Conservation (phyloP, 805 yeast genomes). For the Barnettozyma botsteinii region DNA sequence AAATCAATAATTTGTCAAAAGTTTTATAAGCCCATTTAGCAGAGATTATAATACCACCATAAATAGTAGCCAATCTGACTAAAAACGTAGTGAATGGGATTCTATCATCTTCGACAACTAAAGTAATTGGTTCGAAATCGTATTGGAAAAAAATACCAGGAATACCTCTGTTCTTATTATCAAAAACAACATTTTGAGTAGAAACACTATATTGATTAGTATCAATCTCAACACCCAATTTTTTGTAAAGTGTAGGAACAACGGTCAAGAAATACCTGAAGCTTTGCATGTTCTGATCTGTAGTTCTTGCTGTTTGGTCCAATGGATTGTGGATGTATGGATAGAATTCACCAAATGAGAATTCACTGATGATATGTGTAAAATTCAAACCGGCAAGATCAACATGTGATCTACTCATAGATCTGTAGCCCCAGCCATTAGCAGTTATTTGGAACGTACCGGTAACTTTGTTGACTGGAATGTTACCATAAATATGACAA, state of each 20-base stretch:
- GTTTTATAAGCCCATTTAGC: constrained; percentile 60
- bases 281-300: constrained; percentile 42
- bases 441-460: constrained; percentile 87
- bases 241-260: constrained; percentile 74
- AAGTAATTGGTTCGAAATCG: constrained; percentile 81
- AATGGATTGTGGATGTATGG: constrained; percentile 87
- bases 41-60: constrained; percentile 73
- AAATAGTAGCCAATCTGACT: constrained; percentile 69
- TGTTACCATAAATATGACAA: constrained; percentile 79
- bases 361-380: constrained; percentile 78
- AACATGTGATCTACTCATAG: constrained; percentile 34
- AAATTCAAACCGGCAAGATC: constrained; percentile 57
- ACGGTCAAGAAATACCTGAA: constrained; percentile 69
- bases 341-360: constrained; percentile 85
- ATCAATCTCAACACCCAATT: constrained; percentile 64
- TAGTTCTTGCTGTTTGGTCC: constrained; percentile 61
- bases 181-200: constrained; percentile 35
- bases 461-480: constrained; percentile 78
- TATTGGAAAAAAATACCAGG: constrained; percentile 85
- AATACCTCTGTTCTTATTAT: constrained; percentile 24
- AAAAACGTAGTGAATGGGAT: constrained; percentile 74
- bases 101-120: constrained; percentile 64
- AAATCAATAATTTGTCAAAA: constrained; percentile 47
- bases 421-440: constrained; percentile 60
- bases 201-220: constrained; percentile 84